Conservation (phyloP, 495 filamentous ascomycete species). For the Achaetomiella virescens region DNA sequence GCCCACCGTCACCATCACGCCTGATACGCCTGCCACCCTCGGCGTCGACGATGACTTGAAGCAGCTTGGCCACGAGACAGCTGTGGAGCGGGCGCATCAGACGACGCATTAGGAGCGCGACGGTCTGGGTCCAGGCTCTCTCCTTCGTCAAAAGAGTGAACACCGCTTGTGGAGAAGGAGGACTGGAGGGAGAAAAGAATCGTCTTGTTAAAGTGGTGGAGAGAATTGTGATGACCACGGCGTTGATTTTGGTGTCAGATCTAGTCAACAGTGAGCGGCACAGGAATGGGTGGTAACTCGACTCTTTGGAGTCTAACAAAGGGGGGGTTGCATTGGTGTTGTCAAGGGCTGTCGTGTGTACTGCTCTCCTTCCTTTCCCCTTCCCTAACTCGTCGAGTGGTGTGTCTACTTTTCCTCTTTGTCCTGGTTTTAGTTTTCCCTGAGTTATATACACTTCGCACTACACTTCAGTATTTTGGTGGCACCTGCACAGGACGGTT, state of each 20-base stretch:
- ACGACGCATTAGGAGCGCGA: slow-evolving; percentile 29
- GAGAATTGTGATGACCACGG: too few relatives aligned
- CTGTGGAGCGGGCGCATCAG: slow-evolving; percentile 25
- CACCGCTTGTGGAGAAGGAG: not conserved
- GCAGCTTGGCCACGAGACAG: slow-evolving; percentile 31
- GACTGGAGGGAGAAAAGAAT: too few relatives aligned
- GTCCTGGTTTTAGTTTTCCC: not conserved
- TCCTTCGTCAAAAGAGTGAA: not conserved
- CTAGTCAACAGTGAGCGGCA: too few relatives aligned
- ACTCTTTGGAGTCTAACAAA: not conserved
- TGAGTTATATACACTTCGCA: not conserved
- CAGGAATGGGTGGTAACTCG: too few relatives aligned
- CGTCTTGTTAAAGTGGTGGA: too few relatives aligned
- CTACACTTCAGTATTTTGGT: not conserved
- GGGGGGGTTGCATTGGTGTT: not conserved
- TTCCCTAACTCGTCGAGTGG: not conserved
- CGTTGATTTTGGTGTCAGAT: too few relatives aligned
- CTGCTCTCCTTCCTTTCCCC: not conserved
- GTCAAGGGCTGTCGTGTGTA: not conserved
- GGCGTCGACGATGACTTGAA: slow-evolving; percentile 31
- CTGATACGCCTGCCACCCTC: slow-evolving; percentile 31
- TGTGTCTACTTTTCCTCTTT: not conserved
- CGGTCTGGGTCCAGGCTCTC: not conserved
- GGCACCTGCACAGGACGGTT: not conserved
- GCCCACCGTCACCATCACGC: slow-evolving; percentile 35